Evolutionary conservation across 2,329 filamentous ascomycete genomes (phyloP).

Genomic region (Ilyonectria destructans): DNA sequence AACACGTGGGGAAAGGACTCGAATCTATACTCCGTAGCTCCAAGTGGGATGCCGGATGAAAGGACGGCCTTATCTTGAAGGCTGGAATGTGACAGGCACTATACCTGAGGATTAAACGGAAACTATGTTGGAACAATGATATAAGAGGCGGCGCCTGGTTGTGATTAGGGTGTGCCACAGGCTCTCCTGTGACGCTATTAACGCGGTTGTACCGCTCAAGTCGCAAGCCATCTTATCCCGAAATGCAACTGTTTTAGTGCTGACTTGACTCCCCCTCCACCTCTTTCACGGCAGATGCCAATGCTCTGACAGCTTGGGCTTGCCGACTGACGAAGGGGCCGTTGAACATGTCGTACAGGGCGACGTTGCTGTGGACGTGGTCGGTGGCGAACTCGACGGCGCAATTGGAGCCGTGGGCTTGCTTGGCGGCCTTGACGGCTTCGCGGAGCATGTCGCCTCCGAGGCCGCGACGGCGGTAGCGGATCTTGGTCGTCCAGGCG

Average conservation of each 20-base stretch:
- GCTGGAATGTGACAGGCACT: not conserved
- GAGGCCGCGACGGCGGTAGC: constrained; percentile 80
- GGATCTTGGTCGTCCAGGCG: constrained; percentile 84
- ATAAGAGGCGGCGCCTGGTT: constrained; percentile 9
- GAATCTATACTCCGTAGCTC: not conserved
- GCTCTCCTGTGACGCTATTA: not conserved
- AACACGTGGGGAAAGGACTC: too few relatives aligned
- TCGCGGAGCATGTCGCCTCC: constrained; percentile 82
- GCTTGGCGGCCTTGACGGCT: constrained; percentile 76
- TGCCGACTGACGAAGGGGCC: constrained; percentile 71
- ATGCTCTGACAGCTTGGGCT: constrained; percentile 64
- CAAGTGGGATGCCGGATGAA: not conserved
- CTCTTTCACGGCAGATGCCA: constrained; percentile 54
- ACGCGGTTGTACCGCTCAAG: not conserved
- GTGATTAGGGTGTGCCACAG: constrained; percentile 8
- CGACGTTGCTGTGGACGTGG: constrained; percentile 79
- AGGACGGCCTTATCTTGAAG: not conserved
- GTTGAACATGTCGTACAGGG: constrained; percentile 75
- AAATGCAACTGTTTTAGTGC: constrained; percentile 16
- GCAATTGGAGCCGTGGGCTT: constrained; percentile 73
- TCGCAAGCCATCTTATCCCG: constrained; percentile 1
- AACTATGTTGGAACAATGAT: constrained; percentile 7
- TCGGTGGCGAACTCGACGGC: constrained; percentile 80
- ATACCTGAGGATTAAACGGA: not conserved
- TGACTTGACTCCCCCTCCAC: constrained; percentile 30